These are phyloP conservation scores for Nematocida ironsii DNA, from an alignment of 371 early-diverging fungal species.

Conservation along the genomic window DNA sequence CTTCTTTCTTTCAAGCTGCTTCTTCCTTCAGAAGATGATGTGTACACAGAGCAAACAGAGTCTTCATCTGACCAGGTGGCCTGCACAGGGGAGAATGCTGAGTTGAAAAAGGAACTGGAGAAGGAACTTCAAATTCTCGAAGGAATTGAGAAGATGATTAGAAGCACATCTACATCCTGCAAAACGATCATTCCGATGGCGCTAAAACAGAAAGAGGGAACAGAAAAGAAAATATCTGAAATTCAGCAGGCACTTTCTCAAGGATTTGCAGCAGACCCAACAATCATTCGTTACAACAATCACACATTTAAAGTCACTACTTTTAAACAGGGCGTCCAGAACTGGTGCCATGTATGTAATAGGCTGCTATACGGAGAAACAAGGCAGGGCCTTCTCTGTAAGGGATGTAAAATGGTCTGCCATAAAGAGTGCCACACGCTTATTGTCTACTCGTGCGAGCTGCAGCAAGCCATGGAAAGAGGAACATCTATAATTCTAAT, in stretches of 20 bases:
- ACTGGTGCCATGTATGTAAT: conserved; percentile 52
- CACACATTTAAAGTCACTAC: conserved; percentile 43
- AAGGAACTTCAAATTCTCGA: conserved; percentile 66
- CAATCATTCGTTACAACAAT: conserved; percentile 39
- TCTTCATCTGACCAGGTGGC: conserved; percentile 46
- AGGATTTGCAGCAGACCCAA: conserved; percentile 27
- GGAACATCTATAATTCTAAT: conserved; percentile 63
- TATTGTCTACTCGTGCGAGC: conserved; percentile 64
- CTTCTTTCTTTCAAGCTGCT: conserved; percentile 61
- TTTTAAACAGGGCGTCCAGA: conserved; percentile 24
- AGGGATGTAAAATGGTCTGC: conserved; percentile 66
- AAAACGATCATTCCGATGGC: conserved; percentile 55
- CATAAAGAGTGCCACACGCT: conserved; percentile 69
- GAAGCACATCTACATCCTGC: conserved; percentile 31
- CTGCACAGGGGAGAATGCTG: conserved; percentile 22
- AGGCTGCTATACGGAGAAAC: conserved; percentile 29
- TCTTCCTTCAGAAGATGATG: conserved; percentile 61
- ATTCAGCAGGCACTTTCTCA: conserved; percentile 60
- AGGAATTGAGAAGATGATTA: conserved; percentile 64
- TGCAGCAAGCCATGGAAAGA: conserved; percentile 64
- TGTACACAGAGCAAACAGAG: conserved; percentile 44
- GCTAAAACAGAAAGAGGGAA: conserved; percentile 63
- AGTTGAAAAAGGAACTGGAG: conserved; percentile 61
- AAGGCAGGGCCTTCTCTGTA: conserved; percentile 63
- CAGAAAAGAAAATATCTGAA: conserved; percentile 63